A percentile compares a stretch with the other conserved stretches of the same genome.
Evolutionary conservation across 23 red algal genomes (phyloP).

Genomic region (Gracilaria caudata): DNA sequence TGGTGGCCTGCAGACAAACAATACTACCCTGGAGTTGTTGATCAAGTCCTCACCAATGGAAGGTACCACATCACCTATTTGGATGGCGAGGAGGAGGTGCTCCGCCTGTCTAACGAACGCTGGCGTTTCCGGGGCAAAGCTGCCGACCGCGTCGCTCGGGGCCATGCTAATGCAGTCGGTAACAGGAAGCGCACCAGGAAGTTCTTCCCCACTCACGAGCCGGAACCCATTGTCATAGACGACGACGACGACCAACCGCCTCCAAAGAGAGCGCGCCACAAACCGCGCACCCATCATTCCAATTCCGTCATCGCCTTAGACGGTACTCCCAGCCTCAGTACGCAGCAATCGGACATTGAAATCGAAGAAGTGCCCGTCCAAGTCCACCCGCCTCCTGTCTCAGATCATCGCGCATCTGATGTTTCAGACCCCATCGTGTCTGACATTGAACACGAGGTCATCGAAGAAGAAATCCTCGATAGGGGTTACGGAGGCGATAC

Average conservation of each 20-base stretch:
- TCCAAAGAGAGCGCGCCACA: not conserved
- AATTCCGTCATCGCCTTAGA: not conserved
- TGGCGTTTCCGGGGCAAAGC: slow-evolving; percentile 56
- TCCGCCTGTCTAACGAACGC: slow-evolving; percentile 35
- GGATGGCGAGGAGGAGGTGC: slow-evolving; percentile 53
- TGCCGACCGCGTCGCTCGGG: slow-evolving; percentile 34
- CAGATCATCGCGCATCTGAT: slow-evolving; percentile 18
- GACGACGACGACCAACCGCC: slow-evolving; percentile 22
- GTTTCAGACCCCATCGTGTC: slow-evolving; percentile 21
- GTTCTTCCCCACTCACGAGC: not conserved
- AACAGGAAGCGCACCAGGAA: not conserved
- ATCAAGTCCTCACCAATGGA: not conserved
- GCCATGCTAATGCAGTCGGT: not conserved
- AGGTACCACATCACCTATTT: slow-evolving; percentile 51
- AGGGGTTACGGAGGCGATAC: slow-evolving; percentile 12
- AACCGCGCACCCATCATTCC: not conserved
- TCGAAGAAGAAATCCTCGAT: slow-evolving; percentile 8
- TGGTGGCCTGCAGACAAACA: slow-evolving; percentile 52
- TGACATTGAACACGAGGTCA: slow-evolving; percentile 7
- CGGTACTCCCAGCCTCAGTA: not conserved
- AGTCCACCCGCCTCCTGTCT: not conserved
- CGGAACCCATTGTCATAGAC: slow-evolving; percentile 25
- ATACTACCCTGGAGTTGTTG: slow-evolving; percentile 39
- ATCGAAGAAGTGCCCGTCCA: slow-evolving; percentile 12
- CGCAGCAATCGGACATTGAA: slow-evolving; percentile 26